Conservation (phyloP, 2,329 filamentous ascomycete species). For the Cercospora zeina region DNA sequence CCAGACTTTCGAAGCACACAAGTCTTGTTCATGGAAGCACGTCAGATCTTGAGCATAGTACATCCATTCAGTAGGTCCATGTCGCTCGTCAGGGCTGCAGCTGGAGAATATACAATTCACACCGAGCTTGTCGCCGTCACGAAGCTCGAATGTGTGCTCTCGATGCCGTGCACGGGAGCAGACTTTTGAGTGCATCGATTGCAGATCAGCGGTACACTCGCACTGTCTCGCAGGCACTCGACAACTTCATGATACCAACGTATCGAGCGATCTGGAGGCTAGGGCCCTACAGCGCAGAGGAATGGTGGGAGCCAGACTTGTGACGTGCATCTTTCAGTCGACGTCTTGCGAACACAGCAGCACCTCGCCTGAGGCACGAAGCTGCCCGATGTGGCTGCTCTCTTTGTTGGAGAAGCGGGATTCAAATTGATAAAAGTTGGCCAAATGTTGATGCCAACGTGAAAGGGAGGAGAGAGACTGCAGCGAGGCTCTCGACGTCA, state of each 20-base stretch:
- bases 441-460: neutral
- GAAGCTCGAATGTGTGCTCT: neutral
- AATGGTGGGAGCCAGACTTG: no score
- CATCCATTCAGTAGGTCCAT: conserved; percentile 9
- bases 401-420: neutral
- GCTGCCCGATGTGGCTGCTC: neutral
- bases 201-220: no score
- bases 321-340: neutral
- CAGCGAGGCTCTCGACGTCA: neutral
- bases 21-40: conserved; percentile 15
- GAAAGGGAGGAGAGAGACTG: neutral
- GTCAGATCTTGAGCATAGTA: conserved; percentile 14
- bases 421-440: neutral
- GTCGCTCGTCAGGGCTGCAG: neutral
- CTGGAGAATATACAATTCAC: neutral
- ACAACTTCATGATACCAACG: no score
- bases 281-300: no score
- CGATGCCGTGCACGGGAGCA: neutral
- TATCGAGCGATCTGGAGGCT: no score
- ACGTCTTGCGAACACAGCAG: neutral
- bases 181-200: no score
- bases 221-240: no score
- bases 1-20: conserved; percentile 14
- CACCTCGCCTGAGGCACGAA: neutral
- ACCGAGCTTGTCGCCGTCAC: neutral